Evolutionary conservation across 2,329 filamentous ascomycete species (phyloP).

Genomic region (Hypomyces perniciosus): DNA sequence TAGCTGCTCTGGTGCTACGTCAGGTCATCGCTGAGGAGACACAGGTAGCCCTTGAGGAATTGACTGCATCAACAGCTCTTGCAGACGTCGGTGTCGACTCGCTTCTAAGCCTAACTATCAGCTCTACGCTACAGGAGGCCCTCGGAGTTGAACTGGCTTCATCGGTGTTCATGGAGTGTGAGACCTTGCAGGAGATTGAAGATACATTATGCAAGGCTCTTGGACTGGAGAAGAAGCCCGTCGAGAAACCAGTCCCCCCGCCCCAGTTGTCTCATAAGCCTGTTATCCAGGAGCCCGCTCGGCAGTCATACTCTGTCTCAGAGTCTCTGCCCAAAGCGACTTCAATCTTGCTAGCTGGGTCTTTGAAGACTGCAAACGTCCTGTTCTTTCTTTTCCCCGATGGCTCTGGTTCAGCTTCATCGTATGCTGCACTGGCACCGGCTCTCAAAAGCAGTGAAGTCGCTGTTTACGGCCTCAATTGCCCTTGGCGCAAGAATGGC

Average conservation of each 20-base stretch:
- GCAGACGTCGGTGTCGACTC: no score
- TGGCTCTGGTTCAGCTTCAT: slow-evolving; percentile 25
- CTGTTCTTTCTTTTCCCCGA: slow-evolving; percentile 25
- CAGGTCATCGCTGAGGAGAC: no score
- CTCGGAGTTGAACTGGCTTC: no score
- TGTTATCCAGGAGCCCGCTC: not conserved
- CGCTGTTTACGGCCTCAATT: slow-evolving; percentile 14
- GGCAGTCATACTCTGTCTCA: not conserved
- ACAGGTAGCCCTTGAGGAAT: no score
- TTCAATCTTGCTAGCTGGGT: slow-evolving; percentile 20
- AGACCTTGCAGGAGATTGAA: no score
- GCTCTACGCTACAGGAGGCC: no score
- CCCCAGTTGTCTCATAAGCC: no score
- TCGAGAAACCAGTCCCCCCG: not conserved
- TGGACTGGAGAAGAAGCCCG: not conserved
- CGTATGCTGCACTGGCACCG: slow-evolving; percentile 16
- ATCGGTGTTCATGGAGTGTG: no score
- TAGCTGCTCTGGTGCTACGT: no score
- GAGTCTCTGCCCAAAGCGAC: slow-evolving; percentile 14
- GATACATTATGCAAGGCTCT: no score
- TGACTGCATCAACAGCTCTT: no score
- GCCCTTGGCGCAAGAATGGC: slow-evolving; percentile 17
- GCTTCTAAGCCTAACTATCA: no score
- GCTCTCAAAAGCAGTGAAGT: not conserved
- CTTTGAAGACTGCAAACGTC: slow-evolving; percentile 5